Evolutionary conservation across 148 eudicot genomes (phyloP), one percentile per base, ranked within the genome.

Genomic region (Selenicereus undatus): DNA sequence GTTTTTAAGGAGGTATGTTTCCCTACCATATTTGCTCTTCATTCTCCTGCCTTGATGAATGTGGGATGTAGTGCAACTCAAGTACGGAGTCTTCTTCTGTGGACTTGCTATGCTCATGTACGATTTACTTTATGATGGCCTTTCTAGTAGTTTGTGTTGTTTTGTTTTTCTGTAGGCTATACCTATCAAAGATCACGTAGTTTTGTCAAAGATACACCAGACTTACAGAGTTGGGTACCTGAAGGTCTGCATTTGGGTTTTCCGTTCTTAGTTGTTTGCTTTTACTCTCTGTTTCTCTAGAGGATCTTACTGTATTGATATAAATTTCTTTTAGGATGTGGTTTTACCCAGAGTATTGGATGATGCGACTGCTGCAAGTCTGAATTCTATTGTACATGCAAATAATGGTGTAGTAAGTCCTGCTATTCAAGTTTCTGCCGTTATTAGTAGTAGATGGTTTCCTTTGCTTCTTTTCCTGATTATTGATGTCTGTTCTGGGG

Each of bases 131-230:
- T 52, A 74, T 78, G 66, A 48, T 74, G 70, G 22, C 48, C 52
- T 73, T 20, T 76, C 32, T 74, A 21, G 35, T 71, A 39, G 42
- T 72, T 42, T 29, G 77, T 71, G 36, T 65, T 78, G 58, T 45
- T 82, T 58, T 80, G 26, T 71, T 74, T 84, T 54, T 39, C 12
- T 74, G 73, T 70, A 96, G 99, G 99, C 94, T 54, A 87, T 96
- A 85, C 97, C 97, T 8, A 96, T 96, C 72, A 96, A 92, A 87
- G 94, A 94, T 86, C 88, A 90, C 32, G 74, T 79, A 80, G 95
- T 92, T 72, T 80, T 94, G 83, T 96, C 99, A 24, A 96, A 92
- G 94, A 92, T 96, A 79, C 99, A 96, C 80, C 98, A 93, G 76
- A 96, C 95, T 26, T 92, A 92, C 84, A 90, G 97, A 90, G 79